Conservation (phyloP, 2,329 filamentous ascomycete genomes). For the Xylaria multiplex region DNA sequence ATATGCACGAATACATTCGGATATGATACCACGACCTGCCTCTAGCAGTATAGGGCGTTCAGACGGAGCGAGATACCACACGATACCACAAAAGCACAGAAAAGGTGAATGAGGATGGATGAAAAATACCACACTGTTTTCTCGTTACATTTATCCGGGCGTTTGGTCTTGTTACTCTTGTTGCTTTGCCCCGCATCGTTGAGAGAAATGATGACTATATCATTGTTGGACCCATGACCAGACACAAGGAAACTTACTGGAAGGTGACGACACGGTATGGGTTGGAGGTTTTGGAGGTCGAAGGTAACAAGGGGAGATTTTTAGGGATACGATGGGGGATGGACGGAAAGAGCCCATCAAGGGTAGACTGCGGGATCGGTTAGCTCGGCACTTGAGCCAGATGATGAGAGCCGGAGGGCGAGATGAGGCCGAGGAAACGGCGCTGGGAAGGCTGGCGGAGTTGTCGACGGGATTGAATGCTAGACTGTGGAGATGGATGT, state of each 20-base stretch:
- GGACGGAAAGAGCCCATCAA: constrained; percentile 15
- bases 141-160: constrained; percentile 31
- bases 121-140: constrained; percentile 44
- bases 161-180: constrained; percentile 28
- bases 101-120: constrained; percentile 42
- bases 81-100: constrained; percentile 49
- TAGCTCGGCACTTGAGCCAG: not conserved
- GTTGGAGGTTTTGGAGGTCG: constrained; percentile 7
- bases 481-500: constrained; percentile 21
- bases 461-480: constrained; percentile 18
- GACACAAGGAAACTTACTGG: constrained; percentile 17
- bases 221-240: constrained; percentile 10
- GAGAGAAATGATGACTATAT: constrained; percentile 13
- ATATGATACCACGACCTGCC: constrained; percentile 52
- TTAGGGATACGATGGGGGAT: constrained; percentile 12
- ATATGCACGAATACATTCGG: constrained; percentile 48
- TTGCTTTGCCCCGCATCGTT: constrained; percentile 10
- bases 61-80: constrained; percentile 48
- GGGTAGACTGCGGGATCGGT: constrained; percentile 28
- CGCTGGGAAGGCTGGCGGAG: constrained; percentile 6
- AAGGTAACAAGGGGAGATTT: not conserved
- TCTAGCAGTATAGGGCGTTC: constrained; percentile 48
- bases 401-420: constrained; percentile 1
- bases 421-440: constrained; percentile 11
- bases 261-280: constrained; percentile 8